Evolutionary conservation across 1,284 basidiomycete genomes (phyloP).

Genomic region (Pseudozyma tsukubaensis): DNA sequence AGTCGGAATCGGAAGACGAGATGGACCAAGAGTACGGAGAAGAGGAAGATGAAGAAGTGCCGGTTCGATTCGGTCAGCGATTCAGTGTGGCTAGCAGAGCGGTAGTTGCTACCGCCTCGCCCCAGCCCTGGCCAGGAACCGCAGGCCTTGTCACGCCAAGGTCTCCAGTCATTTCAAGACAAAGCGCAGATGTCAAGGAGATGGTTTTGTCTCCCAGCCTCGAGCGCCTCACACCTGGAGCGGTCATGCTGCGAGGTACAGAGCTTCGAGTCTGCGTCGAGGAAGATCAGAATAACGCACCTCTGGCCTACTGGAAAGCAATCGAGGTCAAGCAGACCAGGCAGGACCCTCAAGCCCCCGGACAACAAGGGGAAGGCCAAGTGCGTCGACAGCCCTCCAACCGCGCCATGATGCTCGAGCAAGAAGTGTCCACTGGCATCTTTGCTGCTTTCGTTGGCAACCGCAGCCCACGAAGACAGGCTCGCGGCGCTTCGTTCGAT

Average conservation of each 20-base stretch:
- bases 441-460: constrained; percentile 49
- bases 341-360: neutral
- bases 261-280: constrained; percentile 33
- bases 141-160: neutral
- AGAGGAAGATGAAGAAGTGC: constrained; percentile 29
- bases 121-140: neutral
- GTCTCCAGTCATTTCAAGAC: neutral
- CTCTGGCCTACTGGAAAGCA: constrained; percentile 39
- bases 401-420: constrained; percentile 38
- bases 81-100: constrained; percentile 12
- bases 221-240: constrained; percentile 19
- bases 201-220: constrained; percentile 20
- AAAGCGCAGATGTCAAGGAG: neutral
- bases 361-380: constrained; percentile 4
- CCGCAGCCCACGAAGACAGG: constrained; percentile 34
- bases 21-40: constrained; percentile 12
- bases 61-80: constrained; percentile 41
- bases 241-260: constrained; percentile 15
- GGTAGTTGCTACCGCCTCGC: neutral
- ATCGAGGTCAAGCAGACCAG: constrained; percentile 20
- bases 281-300: neutral
- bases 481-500: constrained; percentile 20
- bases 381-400: constrained; percentile 29
- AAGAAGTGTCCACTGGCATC: constrained; percentile 37
- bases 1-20: constrained; percentile 26